A percentile compares a stretch with the other conserved stretches of the same genome.
phyloP scores from a whole-genome alignment of 1,139 yeast genomes.

The Saccharomyces hybrid region DNA sequence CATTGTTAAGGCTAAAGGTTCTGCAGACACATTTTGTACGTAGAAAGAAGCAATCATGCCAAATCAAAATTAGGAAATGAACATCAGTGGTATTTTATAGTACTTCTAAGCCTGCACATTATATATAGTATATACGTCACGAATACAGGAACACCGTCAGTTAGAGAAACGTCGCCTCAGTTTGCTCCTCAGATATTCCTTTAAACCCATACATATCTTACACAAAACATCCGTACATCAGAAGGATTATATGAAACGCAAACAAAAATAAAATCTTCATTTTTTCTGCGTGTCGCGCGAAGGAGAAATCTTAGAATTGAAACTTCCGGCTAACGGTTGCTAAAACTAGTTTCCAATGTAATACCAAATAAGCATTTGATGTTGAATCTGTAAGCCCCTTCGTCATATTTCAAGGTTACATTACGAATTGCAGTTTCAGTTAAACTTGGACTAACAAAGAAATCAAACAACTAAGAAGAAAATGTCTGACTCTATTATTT shows the following conservation, averaged over 20 bases:
- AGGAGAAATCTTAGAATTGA: not conserved
- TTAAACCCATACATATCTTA: not conserved
- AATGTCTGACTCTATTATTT: constrained; percentile 50
- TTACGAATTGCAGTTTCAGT: not conserved
- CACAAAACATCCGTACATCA: not conserved
- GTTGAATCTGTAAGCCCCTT: not conserved
- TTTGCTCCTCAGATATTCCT: not conserved
- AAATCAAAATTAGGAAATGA: not conserved
- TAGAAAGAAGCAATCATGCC: not conserved
- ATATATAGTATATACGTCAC: not conserved
- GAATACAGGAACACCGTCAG: not conserved
- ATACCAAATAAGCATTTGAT: not conserved
- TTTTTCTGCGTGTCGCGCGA: not conserved
- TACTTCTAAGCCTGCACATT: not conserved
- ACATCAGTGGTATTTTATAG: not conserved
- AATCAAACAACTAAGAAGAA: constrained; percentile 6
- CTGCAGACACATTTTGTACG: not conserved
- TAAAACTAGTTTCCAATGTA: not conserved
- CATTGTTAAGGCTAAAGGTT: not conserved
- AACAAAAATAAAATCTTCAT: not conserved
- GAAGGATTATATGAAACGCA: not conserved
- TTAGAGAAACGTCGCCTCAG: not conserved
- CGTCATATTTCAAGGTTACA: not conserved
- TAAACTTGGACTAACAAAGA: not conserved
- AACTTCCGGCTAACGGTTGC: not conserved